Evolutionary conservation across 139 green algal genomes (phyloP), one percentile per base, ranked within the genome.

Genomic region (Haematococcus lacustris): DNA sequence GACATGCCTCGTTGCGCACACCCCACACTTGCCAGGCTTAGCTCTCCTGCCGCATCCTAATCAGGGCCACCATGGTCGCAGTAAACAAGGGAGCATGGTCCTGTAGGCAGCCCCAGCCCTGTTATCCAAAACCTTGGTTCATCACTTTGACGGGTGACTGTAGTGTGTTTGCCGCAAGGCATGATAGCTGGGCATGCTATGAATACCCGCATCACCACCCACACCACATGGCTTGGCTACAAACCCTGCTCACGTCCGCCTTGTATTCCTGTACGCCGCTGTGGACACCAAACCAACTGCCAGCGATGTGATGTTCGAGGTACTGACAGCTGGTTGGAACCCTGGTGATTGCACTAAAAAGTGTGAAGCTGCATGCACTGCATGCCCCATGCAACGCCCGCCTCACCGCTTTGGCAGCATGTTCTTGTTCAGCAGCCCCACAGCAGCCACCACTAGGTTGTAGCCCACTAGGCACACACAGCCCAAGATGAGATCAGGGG

Each of bases 401-500:
- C 28, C 40, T 60, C 34, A 71, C 66, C 39, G 60, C 23, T 59
- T 23, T 32, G 67, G 67, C 32, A 72, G 41, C 43, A 40, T 28
- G 43, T 32, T 65, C 30, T 61, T 69, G 66, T 86, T 83, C 30
- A 72, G 3, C 57, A 91, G 33, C 4, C 86, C 83, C n/a, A 89
- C 72, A 0, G 82, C 71, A 1, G 40, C 80, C 26, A 95, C 71
- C 21, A 89, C 71, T 3, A 76, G 38, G 50, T 86, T 90, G 79
- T 90, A 90, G 0, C 80, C 5, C 26, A 94, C 53, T 57, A 90
- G 76, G 73, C 83, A 88, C 0, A 70, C 63, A 38, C 79, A 85
- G 30, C 89, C 88, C 38, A 91, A 66, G 17, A 83, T 82, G 25
- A 91, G 83, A n/a, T 88, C 80, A 0, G 81, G 69, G 28, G 80